Evolutionary conservation across 345 rosid species (phyloP), one percentile per base, ranked within the genome.

Genomic region (Passiflora organensis): DNA sequence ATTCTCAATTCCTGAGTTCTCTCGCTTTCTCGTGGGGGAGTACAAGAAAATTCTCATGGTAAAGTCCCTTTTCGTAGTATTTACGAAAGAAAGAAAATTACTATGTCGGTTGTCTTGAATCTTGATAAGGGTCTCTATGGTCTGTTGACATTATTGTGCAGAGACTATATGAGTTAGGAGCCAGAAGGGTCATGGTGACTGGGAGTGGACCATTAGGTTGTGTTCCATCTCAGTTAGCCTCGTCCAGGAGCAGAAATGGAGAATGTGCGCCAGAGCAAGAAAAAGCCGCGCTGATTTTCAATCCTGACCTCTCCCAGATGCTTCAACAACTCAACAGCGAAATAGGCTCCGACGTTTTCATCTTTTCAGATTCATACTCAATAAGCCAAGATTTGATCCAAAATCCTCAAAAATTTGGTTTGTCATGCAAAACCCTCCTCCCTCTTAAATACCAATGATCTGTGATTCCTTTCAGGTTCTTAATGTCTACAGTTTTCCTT

Each of bases 131-230:
- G n/a, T n/a, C n/a, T n/a, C n/a, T n/a, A 16, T 20, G 19, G 17
- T 44, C 12, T 18, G 18, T n/a, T n/a, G n/a, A n/a, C n/a, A n/a
- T n/a, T 44, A 4, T 16, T 44, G 9, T 48, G 15, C 51, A 20
- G 32, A 20, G 32, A 15, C 51, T 48, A 15, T 48, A 48, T 22
- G 28, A 48, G 0, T 22, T 48, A n/a, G 51, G 51, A n/a, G 32
- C 28, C 8, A 48, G 51, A 48, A 48, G 51, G 32, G 18, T 58
- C 24, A 44, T 46, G 46, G 63, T 58, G 32, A 58, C 63, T 2
- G 63, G 54, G 14, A 58, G 44, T 5, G 63, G 63, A 18, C 53
- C 63, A 21, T 1, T 58, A 12, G 63, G 63, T 5, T 58, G 63
- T 37, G 63, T 37, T 13, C 63, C 63, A 18, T 43, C 53, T 11